These are phyloP conservation scores for Fragilaria radians DNA, from an alignment of 108 stramenopile genomes.

Conservation along the genomic window DNA sequence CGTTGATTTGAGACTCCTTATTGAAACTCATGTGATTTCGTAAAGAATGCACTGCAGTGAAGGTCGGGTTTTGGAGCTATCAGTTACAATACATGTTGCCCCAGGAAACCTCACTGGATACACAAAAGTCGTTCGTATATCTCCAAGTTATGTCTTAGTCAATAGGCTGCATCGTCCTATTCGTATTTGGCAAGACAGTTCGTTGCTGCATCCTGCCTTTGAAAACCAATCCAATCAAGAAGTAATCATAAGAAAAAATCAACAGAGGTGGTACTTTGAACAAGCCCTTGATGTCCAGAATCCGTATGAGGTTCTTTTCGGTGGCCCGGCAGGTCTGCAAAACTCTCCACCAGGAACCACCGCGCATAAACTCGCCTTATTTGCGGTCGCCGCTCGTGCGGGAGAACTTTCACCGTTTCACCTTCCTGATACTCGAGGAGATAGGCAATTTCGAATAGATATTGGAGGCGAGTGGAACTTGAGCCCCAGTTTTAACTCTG, in stretches of 20 bases:
- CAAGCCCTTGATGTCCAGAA: slow-evolving; percentile 23
- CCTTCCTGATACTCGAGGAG: slow-evolving; percentile 76
- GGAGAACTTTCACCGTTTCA: slow-evolving; percentile 59
- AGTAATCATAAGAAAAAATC: slow-evolving; percentile 9
- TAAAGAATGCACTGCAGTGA: slow-evolving; percentile 76
- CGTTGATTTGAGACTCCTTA: neutral
- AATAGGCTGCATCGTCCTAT: slow-evolving; percentile 69
- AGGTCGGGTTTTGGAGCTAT: slow-evolving; percentile 76
- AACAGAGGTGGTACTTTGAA: slow-evolving; percentile 45
- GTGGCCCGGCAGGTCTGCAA: slow-evolving; percentile 19
- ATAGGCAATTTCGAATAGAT: slow-evolving; percentile 68
- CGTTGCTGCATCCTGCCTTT: slow-evolving; percentile 49
- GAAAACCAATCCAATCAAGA: slow-evolving; percentile 16
- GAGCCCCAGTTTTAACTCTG: slow-evolving; percentile 64
- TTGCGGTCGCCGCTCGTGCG: slow-evolving; percentile 49
- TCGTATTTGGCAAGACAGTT: slow-evolving; percentile 89
- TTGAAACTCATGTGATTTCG: slow-evolving; percentile 5
- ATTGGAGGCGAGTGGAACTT: slow-evolving; percentile 56
- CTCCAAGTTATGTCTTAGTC: slow-evolving; percentile 82
- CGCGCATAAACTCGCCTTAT: slow-evolving; percentile 65
- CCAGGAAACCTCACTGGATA: slow-evolving; percentile 86
- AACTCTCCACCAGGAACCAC: slow-evolving; percentile 40
- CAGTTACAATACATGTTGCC: slow-evolving; percentile 75
- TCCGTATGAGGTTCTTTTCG: slow-evolving; percentile 66
- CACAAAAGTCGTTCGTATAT: slow-evolving; percentile 92